Percentiles rank a stretch among this genome's conserved stretches.
phyloP scores from a whole-genome alignment of 441 rosid genomes.

The Adansonia gregorii region DNA sequence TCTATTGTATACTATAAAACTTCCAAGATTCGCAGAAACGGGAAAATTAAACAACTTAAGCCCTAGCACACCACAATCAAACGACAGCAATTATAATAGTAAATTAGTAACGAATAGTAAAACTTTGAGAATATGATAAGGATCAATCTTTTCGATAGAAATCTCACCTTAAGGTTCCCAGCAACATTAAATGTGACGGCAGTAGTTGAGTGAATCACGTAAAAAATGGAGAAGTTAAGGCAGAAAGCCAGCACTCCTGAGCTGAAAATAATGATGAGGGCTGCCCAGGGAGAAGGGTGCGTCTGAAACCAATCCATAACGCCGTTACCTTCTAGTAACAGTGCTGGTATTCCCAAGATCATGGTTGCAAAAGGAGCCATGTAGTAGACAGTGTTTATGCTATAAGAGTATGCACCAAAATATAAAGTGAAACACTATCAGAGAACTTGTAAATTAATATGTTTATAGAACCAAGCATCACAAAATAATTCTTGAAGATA shows the following conservation, averaged over 20 bases:
- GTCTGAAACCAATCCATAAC: slow-evolving; percentile 76
- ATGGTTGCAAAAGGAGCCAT: slow-evolving; percentile 99
- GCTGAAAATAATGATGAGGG: slow-evolving; percentile 76
- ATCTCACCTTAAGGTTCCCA: slow-evolving; percentile 94
- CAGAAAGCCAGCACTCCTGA: slow-evolving; percentile 96
- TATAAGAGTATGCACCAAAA: slow-evolving; percentile 29
- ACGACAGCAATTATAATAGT: not conserved
- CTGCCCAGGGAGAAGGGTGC: slow-evolving; percentile 53
- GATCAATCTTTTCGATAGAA: not conserved
- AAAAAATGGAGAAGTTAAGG: slow-evolving; percentile 97
- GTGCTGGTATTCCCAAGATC: slow-evolving; percentile 86
- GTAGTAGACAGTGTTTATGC: slow-evolving; percentile 98
- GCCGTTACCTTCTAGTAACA: slow-evolving; percentile 87
- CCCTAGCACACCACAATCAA: slow-evolving; percentile 7
- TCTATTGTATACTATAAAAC: not conserved
- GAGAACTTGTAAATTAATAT: not conserved
- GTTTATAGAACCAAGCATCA: not conserved
- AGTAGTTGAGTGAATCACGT: slow-evolving; percentile 99
- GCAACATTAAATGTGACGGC: slow-evolving; percentile 99
- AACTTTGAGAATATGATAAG: slow-evolving; percentile 18
- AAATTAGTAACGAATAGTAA: not conserved
- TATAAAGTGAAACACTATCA: slow-evolving; percentile 26
- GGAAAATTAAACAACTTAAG: not conserved
- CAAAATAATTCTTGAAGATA: not conserved
- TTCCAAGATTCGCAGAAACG: not conserved